phyloP scores from a whole-genome alignment of 2,329 filamentous ascomycete species.

The Pseudogymnoascus verrucosus region DNA sequence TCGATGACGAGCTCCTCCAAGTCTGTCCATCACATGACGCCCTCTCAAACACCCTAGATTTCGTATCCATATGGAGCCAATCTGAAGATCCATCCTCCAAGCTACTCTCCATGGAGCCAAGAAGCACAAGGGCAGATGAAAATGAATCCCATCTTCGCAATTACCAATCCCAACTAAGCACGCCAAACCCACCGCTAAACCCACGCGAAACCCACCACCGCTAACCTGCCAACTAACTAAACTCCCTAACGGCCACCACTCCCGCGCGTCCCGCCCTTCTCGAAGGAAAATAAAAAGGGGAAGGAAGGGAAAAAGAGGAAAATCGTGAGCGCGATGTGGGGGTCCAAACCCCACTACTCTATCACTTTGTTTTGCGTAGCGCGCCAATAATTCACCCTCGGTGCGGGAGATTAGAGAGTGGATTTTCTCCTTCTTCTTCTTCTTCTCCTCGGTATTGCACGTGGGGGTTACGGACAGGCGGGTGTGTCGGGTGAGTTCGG shows the following conservation, averaged over 20 bases:
- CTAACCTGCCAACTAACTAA: background rate
- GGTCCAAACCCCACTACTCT: background rate
- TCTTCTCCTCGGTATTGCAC: background rate
- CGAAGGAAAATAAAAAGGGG: background rate
- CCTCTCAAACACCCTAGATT: background rate
- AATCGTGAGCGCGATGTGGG: background rate
- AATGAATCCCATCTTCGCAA: background rate
- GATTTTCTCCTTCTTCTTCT: background rate
- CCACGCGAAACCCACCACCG: background rate
- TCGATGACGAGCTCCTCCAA: background rate
- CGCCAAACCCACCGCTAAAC: background rate
- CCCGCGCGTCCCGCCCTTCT: background rate
- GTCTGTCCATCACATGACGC: background rate
- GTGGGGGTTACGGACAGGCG: background rate
- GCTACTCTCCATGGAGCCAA: background rate
- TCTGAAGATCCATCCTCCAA: background rate
- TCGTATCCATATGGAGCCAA: background rate
- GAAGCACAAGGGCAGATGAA: background rate
- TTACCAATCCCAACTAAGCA: background rate
- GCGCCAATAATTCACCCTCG: background rate
- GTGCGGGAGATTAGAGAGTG: background rate
- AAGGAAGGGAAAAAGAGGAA: background rate
- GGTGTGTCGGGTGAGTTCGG: background rate
- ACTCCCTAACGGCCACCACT: background rate
- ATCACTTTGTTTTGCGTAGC: background rate